Conservation (phyloP, 164 flowering plant genomes). For the Umbilicus rupestris region DNA sequence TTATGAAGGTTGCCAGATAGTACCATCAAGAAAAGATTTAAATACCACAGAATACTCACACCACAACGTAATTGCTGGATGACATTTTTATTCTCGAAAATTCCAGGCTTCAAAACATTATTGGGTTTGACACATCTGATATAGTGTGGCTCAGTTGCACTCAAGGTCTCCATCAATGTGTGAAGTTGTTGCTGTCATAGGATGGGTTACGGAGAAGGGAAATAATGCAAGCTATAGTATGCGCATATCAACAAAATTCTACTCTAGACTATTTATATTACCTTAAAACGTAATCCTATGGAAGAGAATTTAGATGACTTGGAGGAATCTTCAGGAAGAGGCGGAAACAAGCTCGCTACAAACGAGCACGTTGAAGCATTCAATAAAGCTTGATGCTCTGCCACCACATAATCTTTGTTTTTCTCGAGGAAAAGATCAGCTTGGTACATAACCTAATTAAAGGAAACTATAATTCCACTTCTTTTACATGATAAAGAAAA, state of each 20-base stretch:
- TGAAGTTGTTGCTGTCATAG: constrained; percentile 87
- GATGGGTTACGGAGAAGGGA: not conserved
- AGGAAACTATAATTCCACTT: not conserved
- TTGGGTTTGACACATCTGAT: constrained; percentile 99
- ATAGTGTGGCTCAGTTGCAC: constrained; percentile 92
- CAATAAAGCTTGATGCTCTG: constrained; percentile 77
- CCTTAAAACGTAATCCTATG: constrained; percentile 83
- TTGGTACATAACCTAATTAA: constrained; percentile 73
- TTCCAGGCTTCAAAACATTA: constrained; percentile 85
- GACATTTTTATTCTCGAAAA: constrained; percentile 81
- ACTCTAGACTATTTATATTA: constrained; percentile 8
- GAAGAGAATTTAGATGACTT: constrained; percentile 89
- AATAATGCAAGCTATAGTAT: not conserved
- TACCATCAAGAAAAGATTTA: not conserved
- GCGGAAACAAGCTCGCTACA: constrained; percentile 68
- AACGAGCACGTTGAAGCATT: constrained; percentile 55
- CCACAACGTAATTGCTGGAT: constrained; percentile 98
- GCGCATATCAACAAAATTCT: not conserved
- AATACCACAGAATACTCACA: constrained; percentile 42
- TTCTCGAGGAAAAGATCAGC: constrained; percentile 87
- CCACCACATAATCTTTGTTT: constrained; percentile 79
- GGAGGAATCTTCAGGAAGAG: constrained; percentile 62
- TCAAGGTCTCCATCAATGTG: constrained; percentile 94
- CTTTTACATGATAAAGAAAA: not conserved
- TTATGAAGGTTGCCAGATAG: not conserved